Base-by-base conservation (phyloP, 1,284 basidiomycete species). In the Vanrija pseudolonga region DNA sequence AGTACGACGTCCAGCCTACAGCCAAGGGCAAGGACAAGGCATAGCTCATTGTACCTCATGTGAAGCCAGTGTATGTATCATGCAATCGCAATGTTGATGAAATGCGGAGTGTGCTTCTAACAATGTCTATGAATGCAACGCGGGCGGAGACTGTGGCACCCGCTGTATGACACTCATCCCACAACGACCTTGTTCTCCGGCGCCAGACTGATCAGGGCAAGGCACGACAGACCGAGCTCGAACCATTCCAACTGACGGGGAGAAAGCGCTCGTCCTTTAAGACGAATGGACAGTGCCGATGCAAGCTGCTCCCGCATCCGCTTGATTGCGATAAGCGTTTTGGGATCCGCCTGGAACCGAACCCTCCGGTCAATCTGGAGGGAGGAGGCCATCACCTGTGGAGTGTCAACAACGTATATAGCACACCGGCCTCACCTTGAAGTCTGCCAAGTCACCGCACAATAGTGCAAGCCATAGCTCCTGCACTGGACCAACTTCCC, bases 401-500 rank as follows among this genome's bases (percentile, higher is more conserved):
- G 11, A 26, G 19, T n/a, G 26, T 23, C 26, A 26, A 26, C 6
- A 11, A 11, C 2, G 6, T 6, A 26, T 26, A 6, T 37, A 23
- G 15, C 46, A 19, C 24, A 8, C 43, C 77, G 47, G 3, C 11
- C 78, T 49, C 55, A 89, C 90, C 81, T 89, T 93, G 77, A 90
- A 88, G 60, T 98, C 95, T 14, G 83, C 81, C 12, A 57, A 50
- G 63, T 98, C 96, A 2, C 96, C 95, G 62, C 94, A 98, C 0
- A 98, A 78, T 22, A 98, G 78, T 18, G 91, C 72, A 45, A 99
- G 75, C 2, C 90, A 84, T 26, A 89, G 77, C 65, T 97, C 90
- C 57, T 96, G 88, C 5, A 92, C 84, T 1, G 92, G 88, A 1
- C 89, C 87, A 1, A 89, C 92, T 75, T 99, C 96, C 91, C 93